These are phyloP conservation scores for Paspalum notatum DNA, from an alignment of 176 grass and related monocot species.

Conservation along the genomic window DNA sequence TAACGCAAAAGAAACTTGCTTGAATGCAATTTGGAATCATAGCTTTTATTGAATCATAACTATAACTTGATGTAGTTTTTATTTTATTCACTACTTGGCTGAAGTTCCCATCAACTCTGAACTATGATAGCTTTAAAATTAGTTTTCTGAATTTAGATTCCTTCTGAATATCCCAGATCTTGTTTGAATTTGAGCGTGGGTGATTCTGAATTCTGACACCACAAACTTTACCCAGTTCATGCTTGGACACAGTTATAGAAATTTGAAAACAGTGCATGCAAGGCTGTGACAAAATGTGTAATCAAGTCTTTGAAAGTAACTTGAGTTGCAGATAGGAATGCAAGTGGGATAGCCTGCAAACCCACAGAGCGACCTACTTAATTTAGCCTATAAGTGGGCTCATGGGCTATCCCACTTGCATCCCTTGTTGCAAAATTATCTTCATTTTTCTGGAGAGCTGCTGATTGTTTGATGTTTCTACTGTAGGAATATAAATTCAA, in stretches of 20 bases:
- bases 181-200: not conserved
- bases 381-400: no score
- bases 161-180: constrained; percentile 18
- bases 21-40: not conserved
- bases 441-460: constrained; percentile 28
- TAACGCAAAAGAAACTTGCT: constrained; percentile 13
- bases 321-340: not conserved
- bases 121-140: not conserved
- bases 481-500: constrained; percentile 95
- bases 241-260: constrained; percentile 7
- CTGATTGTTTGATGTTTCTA: constrained; percentile 45
- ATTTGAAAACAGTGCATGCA: constrained; percentile 24
- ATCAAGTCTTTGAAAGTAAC: constrained; percentile 14
- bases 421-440: not conserved
- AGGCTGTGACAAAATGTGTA: not conserved
- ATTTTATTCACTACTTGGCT: constrained; percentile 25
- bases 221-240: constrained; percentile 15
- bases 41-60: no score
- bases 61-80: constrained; percentile 11
- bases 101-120: constrained; percentile 14
- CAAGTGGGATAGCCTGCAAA: no score
- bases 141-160: constrained; percentile 22
- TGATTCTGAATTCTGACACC: not conserved
- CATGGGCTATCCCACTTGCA: no score
- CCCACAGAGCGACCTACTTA: no score